Conservation (phyloP, 352 stramenopile genomes). For the Halophytophthora polymorphica region DNA sequence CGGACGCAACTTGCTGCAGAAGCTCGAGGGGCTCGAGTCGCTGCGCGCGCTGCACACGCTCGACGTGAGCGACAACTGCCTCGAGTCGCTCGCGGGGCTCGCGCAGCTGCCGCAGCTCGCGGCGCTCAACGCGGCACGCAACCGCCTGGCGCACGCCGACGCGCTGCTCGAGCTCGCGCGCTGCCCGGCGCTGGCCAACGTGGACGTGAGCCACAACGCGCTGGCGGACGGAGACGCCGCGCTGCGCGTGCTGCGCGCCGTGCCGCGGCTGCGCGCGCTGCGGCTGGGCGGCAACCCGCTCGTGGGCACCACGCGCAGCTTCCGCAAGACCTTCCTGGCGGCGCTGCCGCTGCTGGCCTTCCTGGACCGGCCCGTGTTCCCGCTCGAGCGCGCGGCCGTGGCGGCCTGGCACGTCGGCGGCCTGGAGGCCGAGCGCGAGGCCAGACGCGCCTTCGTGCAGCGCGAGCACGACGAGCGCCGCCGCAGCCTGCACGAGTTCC, state of each 20-base stretch:
- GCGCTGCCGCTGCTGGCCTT: conserved; percentile 83
- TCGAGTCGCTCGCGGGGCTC: conserved; percentile 84
- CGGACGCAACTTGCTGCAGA: conserved; percentile 91
- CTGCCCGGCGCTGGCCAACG: conserved; percentile 77
- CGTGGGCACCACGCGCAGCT: conserved; percentile 90
- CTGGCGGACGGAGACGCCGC: conserved; percentile 81
- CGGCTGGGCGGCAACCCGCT: conserved; percentile 89
- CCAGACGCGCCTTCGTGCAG: conserved; percentile 71
- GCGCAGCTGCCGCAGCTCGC: conserved; percentile 65
- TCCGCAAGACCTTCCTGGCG: conserved; percentile 92
- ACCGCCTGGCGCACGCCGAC: conserved; percentile 70
- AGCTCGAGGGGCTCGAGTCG: conserved; percentile 64
- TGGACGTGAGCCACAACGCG: conserved; percentile 93
- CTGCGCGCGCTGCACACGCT: conserved; percentile 88
- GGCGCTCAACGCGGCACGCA: conserved; percentile 90
- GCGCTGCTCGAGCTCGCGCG: conserved; percentile 71
- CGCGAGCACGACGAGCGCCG: conserved; percentile 71
- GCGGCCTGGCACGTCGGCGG: conserved; percentile 88
- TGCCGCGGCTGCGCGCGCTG: conserved; percentile 77
- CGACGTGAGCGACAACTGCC: conserved; percentile 91
- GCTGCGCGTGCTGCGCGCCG: conserved; percentile 75
- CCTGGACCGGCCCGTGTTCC: conserved; percentile 94
- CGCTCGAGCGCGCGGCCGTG: conserved; percentile 81
- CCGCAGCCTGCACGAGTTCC: conserved; percentile 69
- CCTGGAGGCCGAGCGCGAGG: conserved; percentile 81